Base-by-base conservation (phyloP, 768 basidiomycete species). In the Lentinula guzmanii region DNA sequence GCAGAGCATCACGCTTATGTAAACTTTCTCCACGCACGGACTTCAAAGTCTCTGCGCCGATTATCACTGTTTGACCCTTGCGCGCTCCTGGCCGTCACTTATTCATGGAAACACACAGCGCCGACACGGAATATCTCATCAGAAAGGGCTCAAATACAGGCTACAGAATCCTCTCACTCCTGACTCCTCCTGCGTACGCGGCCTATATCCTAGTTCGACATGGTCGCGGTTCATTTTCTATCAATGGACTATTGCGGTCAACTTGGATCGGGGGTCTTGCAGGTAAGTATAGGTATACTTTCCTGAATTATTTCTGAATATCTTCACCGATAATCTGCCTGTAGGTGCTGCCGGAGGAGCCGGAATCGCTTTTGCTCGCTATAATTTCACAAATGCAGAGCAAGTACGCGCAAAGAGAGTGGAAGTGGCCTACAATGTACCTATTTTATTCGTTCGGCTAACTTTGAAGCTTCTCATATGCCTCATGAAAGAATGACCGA, bases 211-310 rank as follows among this genome's bases (percentile, higher is more conserved):
- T 89, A 37, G 75, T 77, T 37, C 79, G 83, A 64, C 83, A 79
- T 61, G 85, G 88, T 7, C 76, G 82, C 35, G 71, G 75, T 13
- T 77, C 82, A 33, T 73, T 91, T 60, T 81, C 79, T 6, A 66
- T 86, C 43, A 91, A 89, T 66, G 81, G 81, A 31, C 66, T 86
- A 15, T 77, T 92, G 39, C 84, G 89, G 11, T 85, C 89, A 35
- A 88, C 88, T 15, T 91, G 89, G 90, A 67, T 86, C 4, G 86
- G 87, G 16, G 87, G 90, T 34, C 70, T 80, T 16, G 74, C 73
- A 54, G 90, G 90, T 85, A 67, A 42, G 75, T 68, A 33, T 39
- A 15, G 5, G 55, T 34, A 28, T 54, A 61, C 61, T 54, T 48
- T 60, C 21, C 28, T 52, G 33, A 21, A 39, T 39, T 16, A 5